These are phyloP conservation scores for Globisporangium takayamanum DNA, from an alignment of 352 stramenopile genomes.

Conservation along the genomic window DNA sequence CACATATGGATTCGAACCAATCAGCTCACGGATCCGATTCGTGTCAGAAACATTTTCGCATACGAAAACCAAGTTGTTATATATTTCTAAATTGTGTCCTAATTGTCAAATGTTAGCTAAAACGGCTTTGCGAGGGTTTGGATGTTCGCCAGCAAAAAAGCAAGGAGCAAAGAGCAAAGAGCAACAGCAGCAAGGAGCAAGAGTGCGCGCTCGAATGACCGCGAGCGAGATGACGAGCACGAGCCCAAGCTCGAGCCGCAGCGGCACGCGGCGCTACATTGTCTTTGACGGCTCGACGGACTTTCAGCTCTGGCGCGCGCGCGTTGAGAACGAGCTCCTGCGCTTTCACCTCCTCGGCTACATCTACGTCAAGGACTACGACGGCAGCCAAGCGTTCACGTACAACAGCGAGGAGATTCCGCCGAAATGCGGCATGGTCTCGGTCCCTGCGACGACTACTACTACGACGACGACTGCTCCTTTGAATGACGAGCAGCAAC, in stretches of 20 bases:
- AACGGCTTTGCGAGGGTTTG: no score
- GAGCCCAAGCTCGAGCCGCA: conserved; percentile 14
- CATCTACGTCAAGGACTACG: conserved; percentile 35
- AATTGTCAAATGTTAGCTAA: no score
- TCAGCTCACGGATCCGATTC: no score
- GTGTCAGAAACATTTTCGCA: no score
- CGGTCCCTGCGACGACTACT: conserved; percentile 9
- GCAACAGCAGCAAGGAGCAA: no score
- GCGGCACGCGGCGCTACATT: conserved; percentile 8
- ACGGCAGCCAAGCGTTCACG: conserved; percentile 35
- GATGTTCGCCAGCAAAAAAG: no score
- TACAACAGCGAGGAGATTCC: conserved; percentile 41
- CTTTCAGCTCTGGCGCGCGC: conserved; percentile 37
- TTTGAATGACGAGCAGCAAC: no score
- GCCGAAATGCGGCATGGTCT: conserved; percentile 19
- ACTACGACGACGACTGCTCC: conserved; percentile 10
- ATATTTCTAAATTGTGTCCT: no score
- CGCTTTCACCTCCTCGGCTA: conserved; percentile 44
- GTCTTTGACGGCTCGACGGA: conserved; percentile 41
- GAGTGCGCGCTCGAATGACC: no score
- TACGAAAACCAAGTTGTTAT: no score
- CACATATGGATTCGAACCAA: no score
- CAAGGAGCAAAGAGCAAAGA: no score
- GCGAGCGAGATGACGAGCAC: conserved; percentile 5
- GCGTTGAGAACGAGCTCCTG: conserved; percentile 46